Evolutionary conservation across 1,284 basidiomycete species (phyloP), one percentile per base, ranked within the genome.

Genomic region (Pyrrhoderma lamaoense): DNA sequence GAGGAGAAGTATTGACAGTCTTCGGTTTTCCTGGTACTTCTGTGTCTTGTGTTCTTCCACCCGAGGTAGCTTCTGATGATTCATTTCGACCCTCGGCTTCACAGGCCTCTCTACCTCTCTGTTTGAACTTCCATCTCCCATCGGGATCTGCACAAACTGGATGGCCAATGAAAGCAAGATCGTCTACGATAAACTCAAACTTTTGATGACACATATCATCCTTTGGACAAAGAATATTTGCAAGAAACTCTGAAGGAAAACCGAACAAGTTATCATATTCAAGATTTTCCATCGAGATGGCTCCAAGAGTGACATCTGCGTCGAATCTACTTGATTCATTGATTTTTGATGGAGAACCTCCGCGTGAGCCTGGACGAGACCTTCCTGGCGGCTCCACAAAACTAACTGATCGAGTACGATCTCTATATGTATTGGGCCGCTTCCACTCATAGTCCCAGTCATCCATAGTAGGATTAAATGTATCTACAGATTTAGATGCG

Each of bases 131-230:
- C 89, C 89, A 91, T 4, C 66, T 69, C 0, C 84, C 88, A 58
- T 88, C 84, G n/a, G 73, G 61, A 31, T 86, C 84, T 8, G 82
- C 79, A 60, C 85, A 87, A 1, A 98, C 92, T 0, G 95, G 95
- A 65, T 98, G 94, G 0, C 95, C 95, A 37, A 98, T 76, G 64
- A 98, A 98, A 1, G 84, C 89, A n/a, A 98, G 75, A 60, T 94
- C 88, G 61, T 98, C 93, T 18, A 97, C 85, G 42, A 89, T 68
- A 23, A 99, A 77, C 65, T 96, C 93, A 63, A 97, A 98, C 62
- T 92, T 92, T 64, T 93, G 90, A 66, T 98, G 92, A 62, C 93
- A 96, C 64, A 93, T 80, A 14, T 84, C 76, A 25, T 72, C 70
- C 42, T 84, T 79, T 0, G 93, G 93, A 54, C 85, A 88, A 5